Conservation (phyloP, 345 rosid species). For the Kandelia obovata region DNA sequence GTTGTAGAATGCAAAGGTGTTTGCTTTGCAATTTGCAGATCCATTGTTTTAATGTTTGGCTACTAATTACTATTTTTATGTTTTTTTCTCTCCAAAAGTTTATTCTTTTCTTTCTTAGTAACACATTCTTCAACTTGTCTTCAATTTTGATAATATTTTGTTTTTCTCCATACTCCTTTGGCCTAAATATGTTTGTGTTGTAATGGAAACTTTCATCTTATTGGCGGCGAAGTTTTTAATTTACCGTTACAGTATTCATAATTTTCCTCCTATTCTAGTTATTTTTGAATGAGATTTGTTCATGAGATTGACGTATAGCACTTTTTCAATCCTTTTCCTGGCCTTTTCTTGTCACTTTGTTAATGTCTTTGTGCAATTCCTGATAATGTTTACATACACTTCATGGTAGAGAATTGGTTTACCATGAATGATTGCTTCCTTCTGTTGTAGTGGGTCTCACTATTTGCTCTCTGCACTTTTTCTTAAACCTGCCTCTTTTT, state of each 20-base stretch:
- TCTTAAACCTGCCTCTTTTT: not conserved
- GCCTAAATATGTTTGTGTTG: too few relatives aligned
- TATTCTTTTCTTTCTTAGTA: not conserved
- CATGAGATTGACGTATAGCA: not conserved
- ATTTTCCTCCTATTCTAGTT: not conserved
- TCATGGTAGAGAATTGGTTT: not conserved
- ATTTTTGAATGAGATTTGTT: not conserved
- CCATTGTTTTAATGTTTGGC: not conserved
- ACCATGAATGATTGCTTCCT: not conserved
- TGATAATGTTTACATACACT: not conserved
- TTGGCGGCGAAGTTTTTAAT: too few relatives aligned
- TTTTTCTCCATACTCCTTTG: too few relatives aligned
- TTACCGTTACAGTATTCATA: not conserved
- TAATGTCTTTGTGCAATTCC: not conserved
- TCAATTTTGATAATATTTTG: too few relatives aligned
- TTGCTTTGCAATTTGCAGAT: conserved; percentile 5
- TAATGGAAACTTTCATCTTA: too few relatives aligned
- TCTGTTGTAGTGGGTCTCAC: not conserved
- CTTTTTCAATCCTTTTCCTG: not conserved
- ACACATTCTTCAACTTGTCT: too few relatives aligned
- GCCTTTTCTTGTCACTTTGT: not conserved
- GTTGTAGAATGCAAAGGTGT: conserved; percentile 3
- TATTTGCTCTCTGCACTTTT: not conserved
- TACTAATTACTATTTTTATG: not conserved
- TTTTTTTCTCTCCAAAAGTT: not conserved